A percentile compares a stretch with the other conserved stretches of the same genome.
These are phyloP conservation scores for Leccinum holopus DNA, from an alignment of 1,284 basidiomycete genomes.

Conservation along the genomic window DNA sequence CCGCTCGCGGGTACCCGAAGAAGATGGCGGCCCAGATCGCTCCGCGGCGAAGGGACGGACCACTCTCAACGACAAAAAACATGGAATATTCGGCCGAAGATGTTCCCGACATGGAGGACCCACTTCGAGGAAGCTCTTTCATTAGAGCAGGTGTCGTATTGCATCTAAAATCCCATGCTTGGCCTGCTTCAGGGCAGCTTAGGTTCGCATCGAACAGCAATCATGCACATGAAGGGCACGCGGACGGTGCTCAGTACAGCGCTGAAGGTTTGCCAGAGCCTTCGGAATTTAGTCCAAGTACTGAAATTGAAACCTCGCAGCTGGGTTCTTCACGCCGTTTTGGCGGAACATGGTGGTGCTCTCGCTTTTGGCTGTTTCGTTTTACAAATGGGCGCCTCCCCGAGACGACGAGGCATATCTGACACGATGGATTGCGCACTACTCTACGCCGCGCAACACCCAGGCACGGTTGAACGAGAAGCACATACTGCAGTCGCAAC, in stretches of 20 bases:
- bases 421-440: slow-evolving; percentile 60
- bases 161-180: slow-evolving; percentile 27
- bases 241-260: slow-evolving; percentile 47
- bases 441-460: slow-evolving; percentile 46
- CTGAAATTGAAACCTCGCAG: slow-evolving; percentile 13
- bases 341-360: slow-evolving; percentile 60
- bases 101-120: slow-evolving; percentile 24
- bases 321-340: slow-evolving; percentile 58
- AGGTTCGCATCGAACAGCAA: slow-evolving; percentile 41
- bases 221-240: slow-evolving; percentile 37
- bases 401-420: slow-evolving; percentile 57
- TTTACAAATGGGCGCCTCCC: slow-evolving; percentile 67
- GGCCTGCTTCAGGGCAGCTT: slow-evolving; percentile 28
- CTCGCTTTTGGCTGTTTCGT: slow-evolving; percentile 47
- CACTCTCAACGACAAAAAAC: background rate
- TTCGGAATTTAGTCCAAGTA: slow-evolving; percentile 6
- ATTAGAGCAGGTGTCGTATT: slow-evolving; percentile 36
- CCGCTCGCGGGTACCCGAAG: slow-evolving; percentile 23
- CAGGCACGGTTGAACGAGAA: slow-evolving; percentile 55
- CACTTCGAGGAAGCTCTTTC: slow-evolving; percentile 22
- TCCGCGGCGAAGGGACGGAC: slow-evolving; percentile 3
- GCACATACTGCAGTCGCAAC: slow-evolving; percentile 52
- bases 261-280: slow-evolving; percentile 51
- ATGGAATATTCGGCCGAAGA: slow-evolving; percentile 18
- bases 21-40: slow-evolving; percentile 5